Conservation (phyloP, 345 rosid species). For the Eucalyptus leucophloia region DNA sequence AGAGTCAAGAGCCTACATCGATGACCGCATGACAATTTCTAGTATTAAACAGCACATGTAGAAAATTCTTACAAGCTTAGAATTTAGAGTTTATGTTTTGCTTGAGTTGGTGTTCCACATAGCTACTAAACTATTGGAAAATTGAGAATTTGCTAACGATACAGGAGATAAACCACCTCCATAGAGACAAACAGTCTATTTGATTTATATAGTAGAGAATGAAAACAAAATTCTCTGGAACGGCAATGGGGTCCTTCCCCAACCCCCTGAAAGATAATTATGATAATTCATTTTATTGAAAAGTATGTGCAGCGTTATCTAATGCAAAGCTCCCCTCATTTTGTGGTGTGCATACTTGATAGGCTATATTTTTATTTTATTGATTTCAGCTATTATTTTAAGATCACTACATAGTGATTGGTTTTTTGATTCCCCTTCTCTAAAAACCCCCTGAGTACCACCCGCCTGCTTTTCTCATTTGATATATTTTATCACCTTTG, state of each 20-base stretch:
- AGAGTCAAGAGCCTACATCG: neutral
- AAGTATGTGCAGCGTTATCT: neutral
- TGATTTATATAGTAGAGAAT: neutral
- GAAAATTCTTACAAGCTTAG: neutral
- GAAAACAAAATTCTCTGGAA: neutral
- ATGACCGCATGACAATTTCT: neutral
- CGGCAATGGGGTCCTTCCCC: neutral
- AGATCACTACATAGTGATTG: neutral
- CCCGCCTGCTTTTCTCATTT: neutral
- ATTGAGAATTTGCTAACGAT: neutral
- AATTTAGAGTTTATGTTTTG: neutral
- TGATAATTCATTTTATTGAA: neutral
- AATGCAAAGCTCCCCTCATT: neutral
- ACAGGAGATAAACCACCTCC: neutral
- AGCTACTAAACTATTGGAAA: neutral
- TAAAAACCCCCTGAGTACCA: neutral
- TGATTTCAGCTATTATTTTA: neutral
- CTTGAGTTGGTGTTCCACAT: neutral
- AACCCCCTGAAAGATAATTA: neutral
- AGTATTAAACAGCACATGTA: neutral
- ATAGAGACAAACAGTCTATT: neutral
- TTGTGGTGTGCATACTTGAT: neutral
- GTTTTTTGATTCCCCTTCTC: neutral
- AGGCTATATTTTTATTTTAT: neutral
- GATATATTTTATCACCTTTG: neutral